phyloP scores from a whole-genome alignment of 306 rosid genomes.

The Mimosa pudica region DNA sequence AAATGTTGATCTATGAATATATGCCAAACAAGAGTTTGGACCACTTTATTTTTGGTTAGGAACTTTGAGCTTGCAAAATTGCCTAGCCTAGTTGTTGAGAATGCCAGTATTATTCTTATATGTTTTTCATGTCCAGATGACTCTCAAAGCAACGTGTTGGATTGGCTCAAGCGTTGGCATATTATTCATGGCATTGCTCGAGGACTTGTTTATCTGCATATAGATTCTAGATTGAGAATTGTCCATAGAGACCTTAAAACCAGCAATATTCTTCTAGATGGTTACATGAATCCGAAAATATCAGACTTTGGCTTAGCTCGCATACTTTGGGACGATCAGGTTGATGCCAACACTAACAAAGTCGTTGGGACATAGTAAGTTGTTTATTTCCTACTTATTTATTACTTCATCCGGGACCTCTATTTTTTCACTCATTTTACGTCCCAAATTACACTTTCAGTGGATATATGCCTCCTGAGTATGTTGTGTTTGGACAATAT shows the following conservation, averaged over 20 bases:
- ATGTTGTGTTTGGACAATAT: slow-evolving; percentile 43
- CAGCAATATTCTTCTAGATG: slow-evolving; percentile 53
- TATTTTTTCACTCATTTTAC: background rate
- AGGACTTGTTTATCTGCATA: slow-evolving; percentile 55
- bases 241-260: slow-evolving; percentile 60
- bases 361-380: slow-evolving; percentile 60
- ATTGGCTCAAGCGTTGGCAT: slow-evolving; percentile 45
- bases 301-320: slow-evolving; percentile 61
- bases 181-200: slow-evolving; percentile 53
- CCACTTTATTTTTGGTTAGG: slow-evolving; percentile 40
- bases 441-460: slow-evolving; percentile 9
- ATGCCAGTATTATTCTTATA: background rate
- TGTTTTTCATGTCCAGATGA: slow-evolving; percentile 34
- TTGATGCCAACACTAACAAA: slow-evolving; percentile 47
- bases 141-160: slow-evolving; percentile 28
- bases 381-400: background rate
- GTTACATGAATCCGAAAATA: slow-evolving; percentile 49
- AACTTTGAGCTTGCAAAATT: background rate
- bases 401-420: background rate
- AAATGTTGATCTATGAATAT: slow-evolving; percentile 52
- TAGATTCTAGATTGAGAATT: slow-evolving; percentile 56
- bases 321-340: slow-evolving; percentile 49
- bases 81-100: background rate
- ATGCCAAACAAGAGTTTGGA: slow-evolving; percentile 54
- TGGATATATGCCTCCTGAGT: slow-evolving; percentile 59